Evolutionary conservation across 345 rosid species (phyloP), one percentile per base, ranked within the genome.

Genomic region (Aquilaria yunnanensis): DNA sequence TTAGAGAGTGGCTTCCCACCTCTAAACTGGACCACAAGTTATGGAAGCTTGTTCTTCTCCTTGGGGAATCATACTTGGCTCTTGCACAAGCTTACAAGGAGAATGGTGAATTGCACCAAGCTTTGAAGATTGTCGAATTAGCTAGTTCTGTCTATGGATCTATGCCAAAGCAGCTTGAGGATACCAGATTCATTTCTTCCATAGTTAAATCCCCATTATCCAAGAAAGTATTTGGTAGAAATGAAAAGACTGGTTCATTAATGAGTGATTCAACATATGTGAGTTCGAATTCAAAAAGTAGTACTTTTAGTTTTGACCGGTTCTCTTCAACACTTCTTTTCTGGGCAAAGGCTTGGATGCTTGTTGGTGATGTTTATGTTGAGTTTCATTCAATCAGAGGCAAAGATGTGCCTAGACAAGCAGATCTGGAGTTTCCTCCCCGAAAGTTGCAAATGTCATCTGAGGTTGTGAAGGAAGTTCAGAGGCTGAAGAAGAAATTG

Each of bases 1-100:
- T 93, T 65, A 81, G 88, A 55, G 88, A 90, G 63, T 93, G 98
- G 98, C 86, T 93, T 54, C 96, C 96, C 63, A 90, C 85, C 48
- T 90, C 96, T 32, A 85, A 88, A 65, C 66, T 93, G 71, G 96
- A 93, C 70, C 77, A 84, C 66, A 93, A 80, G 68, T 50, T 86
- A 76, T 93, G 98, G 98, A 93, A 88, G 52, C 97, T 93, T n/a
- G 92, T 93, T 71, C 86, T 90, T 62, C 85, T 93, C 68, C 98
- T 93, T 10, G 96, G 97, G 56, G 98, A 93, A 74, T 90, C 97
- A 56, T 93, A 93, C 74, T 63, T 93, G 71, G 90, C 96, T 30
- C 82, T 93, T 12, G 98, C 86, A 54, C 89, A 88, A 75, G 86
- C 97, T 57, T 86, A 86, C 73, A 86, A 79, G 75, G 96, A 90